These are phyloP conservation scores for Suhomyces canberraensis DNA, from an alignment of 805 yeast species.

Conservation along the genomic window DNA sequence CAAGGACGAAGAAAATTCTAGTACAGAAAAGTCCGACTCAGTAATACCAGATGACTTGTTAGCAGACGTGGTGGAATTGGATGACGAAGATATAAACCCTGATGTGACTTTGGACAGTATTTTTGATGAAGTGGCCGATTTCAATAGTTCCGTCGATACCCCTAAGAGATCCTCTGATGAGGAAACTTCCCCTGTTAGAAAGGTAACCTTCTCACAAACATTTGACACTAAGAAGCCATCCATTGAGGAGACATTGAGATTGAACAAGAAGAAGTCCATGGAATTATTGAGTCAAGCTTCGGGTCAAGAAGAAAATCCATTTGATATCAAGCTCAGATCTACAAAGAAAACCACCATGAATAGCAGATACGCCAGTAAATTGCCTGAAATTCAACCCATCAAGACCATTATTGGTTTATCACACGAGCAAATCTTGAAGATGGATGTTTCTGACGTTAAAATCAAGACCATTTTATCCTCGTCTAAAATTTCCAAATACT, in stretches of 20 bases:
- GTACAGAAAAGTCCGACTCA: background rate
- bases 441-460: conserved; percentile 34
- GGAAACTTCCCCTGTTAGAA: conserved; percentile 2
- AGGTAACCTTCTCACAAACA: conserved; percentile 2
- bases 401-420: conserved; percentile 38
- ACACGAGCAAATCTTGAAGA: conserved; percentile 31
- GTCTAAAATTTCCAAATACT: conserved; percentile 27
- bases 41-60: background rate
- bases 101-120: conserved; percentile 10
- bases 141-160: background rate
- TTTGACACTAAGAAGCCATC: conserved; percentile 5
- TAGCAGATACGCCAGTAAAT: conserved; percentile 21
- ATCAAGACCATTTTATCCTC: conserved; percentile 33
- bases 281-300: conserved; percentile 5
- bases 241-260: conserved; percentile 12
- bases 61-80: conserved; percentile 2
- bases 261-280: conserved; percentile 12
- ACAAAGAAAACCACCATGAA: conserved; percentile 19
- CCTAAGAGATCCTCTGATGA: conserved; percentile 1
- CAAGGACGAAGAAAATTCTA: background rate
- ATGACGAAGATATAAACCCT: conserved; percentile 3
- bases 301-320: conserved; percentile 14
- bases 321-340: conserved; percentile 23
- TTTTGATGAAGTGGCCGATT: conserved; percentile 8
- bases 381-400: conserved; percentile 31